phyloP scores from a whole-genome alignment of 202 grass and related monocot species.

The Cymbopogon flexuosus region DNA sequence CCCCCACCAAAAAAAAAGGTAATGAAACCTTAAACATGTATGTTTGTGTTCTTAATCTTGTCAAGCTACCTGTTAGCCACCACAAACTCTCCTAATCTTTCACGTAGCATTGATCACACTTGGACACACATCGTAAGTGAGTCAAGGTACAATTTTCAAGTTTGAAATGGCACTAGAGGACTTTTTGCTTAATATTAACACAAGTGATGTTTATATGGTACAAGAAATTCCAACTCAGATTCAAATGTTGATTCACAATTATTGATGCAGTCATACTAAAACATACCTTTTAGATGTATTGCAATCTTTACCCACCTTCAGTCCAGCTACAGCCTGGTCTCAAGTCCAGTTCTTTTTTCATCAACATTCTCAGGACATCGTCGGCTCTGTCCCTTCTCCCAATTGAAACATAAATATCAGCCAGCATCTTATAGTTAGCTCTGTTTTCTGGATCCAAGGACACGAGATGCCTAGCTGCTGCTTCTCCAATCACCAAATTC shows the following conservation, averaged over 20 bases:
- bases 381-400: slow-evolving; percentile 50
- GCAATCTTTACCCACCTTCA: slow-evolving; percentile 34
- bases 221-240: slow-evolving; percentile 5
- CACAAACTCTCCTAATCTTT: background rate
- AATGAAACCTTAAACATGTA: background rate
- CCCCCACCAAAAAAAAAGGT: background rate
- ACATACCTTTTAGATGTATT: slow-evolving; percentile 35
- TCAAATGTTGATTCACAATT: slow-evolving; percentile 2
- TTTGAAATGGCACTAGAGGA: background rate
- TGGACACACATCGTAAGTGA: background rate
- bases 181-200: background rate
- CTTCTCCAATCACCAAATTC: slow-evolving; percentile 48
- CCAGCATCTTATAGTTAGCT: slow-evolving; percentile 62
- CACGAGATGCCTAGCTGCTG: slow-evolving; percentile 47
- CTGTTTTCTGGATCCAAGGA: slow-evolving; percentile 53
- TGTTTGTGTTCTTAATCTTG: background rate
- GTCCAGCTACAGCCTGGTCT: slow-evolving; percentile 57
- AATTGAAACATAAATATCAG: slow-evolving; percentile 61
- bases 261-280: slow-evolving; percentile 7
- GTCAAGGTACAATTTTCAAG: background rate
- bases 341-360: slow-evolving; percentile 29
- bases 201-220: background rate
- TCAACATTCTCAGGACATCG: slow-evolving; percentile 27
- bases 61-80: background rate
- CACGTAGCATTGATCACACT: background rate